These are phyloP conservation scores for Pestalotiopsis fici DNA, from an alignment of 2,329 filamentous ascomycete genomes.

Conservation along the genomic window DNA sequence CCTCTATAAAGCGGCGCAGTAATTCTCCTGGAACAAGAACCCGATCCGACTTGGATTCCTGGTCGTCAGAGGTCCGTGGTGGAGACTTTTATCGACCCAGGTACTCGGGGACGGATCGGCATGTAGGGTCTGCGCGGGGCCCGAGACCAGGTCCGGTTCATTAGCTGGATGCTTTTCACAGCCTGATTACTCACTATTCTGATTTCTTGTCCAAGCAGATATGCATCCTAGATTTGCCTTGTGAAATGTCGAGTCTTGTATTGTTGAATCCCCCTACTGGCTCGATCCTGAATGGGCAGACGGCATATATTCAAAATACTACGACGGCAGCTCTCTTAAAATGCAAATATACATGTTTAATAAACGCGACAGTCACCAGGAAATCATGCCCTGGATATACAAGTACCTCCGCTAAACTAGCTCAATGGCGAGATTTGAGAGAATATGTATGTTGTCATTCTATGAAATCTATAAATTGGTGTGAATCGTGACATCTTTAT, in stretches of 20 bases:
- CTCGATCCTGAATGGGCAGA: too few species aligned
- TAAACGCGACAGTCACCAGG: too few species aligned
- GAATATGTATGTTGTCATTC: not conserved
- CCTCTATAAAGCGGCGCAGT: slow-evolving; percentile 12
- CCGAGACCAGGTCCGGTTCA: not conserved
- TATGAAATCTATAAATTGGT: not conserved
- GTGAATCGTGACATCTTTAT: not conserved
- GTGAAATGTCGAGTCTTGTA: too few species aligned
- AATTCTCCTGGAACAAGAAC: not conserved
- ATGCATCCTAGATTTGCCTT: too few species aligned
- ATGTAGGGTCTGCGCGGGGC: not conserved
- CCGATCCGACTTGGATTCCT: not conserved
- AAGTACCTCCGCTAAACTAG: not conserved
- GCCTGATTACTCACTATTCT: too few species aligned
- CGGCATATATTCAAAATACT: too few species aligned
- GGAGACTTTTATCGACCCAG: not conserved
- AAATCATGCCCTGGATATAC: too few species aligned
- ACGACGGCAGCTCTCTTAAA: too few species aligned
- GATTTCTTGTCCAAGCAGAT: too few species aligned
- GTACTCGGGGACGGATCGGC: not conserved
- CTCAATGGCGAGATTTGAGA: not conserved
- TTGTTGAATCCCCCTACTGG: too few species aligned
- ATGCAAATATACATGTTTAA: too few species aligned
- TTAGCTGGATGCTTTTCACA: too few species aligned
- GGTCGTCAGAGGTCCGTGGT: not conserved